A percentile compares a stretch with the other conserved stretches of the same genome.
These are phyloP conservation scores for Haplosporangium sp. DNA, from an alignment of 371 early-diverging fungal species.

Conservation along the genomic window DNA sequence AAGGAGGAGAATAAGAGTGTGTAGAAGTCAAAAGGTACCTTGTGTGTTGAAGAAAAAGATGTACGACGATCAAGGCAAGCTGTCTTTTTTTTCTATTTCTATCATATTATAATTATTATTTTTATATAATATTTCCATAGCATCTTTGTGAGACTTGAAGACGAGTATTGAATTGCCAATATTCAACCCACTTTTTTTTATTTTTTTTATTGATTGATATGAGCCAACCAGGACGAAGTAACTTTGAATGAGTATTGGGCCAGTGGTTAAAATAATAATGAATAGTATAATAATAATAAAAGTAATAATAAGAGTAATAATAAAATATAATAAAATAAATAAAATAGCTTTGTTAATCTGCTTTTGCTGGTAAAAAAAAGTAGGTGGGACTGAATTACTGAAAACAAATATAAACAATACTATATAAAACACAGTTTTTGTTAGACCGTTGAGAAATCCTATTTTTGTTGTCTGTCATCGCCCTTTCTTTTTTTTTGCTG, in stretches of 20 bases:
- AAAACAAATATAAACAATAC: neutral
- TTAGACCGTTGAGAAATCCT: conserved; percentile 32
- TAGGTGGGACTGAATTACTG: neutral
- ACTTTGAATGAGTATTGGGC: conserved; percentile 1
- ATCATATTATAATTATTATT: neutral
- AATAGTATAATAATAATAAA: too few relatives aligned
- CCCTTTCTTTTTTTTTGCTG: neutral
- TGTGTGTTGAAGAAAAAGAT: neutral
- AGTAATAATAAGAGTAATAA: too few relatives aligned
- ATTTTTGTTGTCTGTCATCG: conserved; percentile 22
- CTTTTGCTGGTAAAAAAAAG: too few relatives aligned
- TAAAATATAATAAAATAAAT: neutral
- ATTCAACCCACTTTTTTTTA: conserved; percentile 3
- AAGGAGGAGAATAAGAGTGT: neutral
- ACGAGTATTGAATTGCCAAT: conserved; percentile 3
- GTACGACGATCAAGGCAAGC: too few relatives aligned
- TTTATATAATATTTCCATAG: too few relatives aligned
- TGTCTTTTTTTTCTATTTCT: conserved; percentile 5
- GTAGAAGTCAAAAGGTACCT: conserved; percentile 4
- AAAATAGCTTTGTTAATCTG: conserved; percentile 4
- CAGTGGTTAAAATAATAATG: neutral
- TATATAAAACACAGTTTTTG: neutral
- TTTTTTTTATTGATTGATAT: neutral
- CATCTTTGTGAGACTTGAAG: neutral
- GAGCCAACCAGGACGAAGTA: conserved; percentile 22